Base-by-base conservation (phyloP, 352 stramenopile genomes). In the Pythium sp. region DNA sequence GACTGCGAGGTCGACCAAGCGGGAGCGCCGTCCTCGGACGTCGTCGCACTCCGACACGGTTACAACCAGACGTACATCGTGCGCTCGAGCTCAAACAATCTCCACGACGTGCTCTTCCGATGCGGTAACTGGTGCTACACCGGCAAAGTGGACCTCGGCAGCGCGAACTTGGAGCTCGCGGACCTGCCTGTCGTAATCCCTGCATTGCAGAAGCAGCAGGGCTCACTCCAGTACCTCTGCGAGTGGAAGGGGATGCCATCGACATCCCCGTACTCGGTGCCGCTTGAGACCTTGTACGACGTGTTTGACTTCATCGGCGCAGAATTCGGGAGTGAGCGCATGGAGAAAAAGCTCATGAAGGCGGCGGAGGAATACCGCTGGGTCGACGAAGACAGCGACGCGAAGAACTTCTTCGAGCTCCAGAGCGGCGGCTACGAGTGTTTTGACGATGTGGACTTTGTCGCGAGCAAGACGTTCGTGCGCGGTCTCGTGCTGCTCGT, bases 91-190 rank as follows among this genome's bases (percentile, higher is more conserved):
- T 79, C 80, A 14, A 84, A 68, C 60, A 84, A 80, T 55, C 79
- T 95, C 60, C 86, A 95, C 67, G 82, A 97, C 56, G 92, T 97
- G 62, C 85, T 98, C 63, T 98, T 98, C 72, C 84, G 91, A 53
- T 98, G 94, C 70, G 95, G 95, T 43, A 98, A 98, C 76, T 98
- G 90, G 90, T 98, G 95, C 79, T 98, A 98, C 78, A 86, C 77
- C 54, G 94, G 94, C 34, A 91, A 91, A 69, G 87, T 98, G 18
- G 89, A 97, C 71, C 67, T 98, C 51, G 84, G 93, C 28, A 81
- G 79, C 67, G 63, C 89, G 26, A 76, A 80, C 3, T 72, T 98
- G 22, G 91, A 93, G 59, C 87, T 98, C 9, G 72, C 70, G 11
- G 94, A 98, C 70, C 71, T 99, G 20, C 93, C 94, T 5, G 71